Percentiles rank a stretch among this genome's conserved stretches.
phyloP scores from a whole-genome alignment of 164 flowering plant species.

The Dillenia suffruticosa region DNA sequence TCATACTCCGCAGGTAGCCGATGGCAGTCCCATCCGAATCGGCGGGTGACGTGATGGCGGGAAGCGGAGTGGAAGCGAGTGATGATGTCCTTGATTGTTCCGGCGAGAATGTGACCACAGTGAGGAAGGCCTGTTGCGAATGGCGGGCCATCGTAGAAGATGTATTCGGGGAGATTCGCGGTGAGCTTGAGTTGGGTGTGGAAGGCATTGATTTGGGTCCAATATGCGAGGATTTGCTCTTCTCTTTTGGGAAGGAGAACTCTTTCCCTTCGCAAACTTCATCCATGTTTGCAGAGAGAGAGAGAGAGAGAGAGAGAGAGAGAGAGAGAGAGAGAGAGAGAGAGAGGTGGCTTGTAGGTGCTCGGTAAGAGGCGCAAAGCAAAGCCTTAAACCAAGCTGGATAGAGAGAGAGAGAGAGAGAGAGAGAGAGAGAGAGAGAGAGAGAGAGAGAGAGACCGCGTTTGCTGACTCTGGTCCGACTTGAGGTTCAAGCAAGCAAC shows the following conservation, averaged over 20 bases:
- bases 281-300: constrained; percentile 61
- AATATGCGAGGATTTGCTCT: constrained; percentile 44
- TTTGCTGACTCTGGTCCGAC: too few species aligned
- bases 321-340: too few species aligned
- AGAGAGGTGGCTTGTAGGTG: too few species aligned
- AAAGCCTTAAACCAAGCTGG: too few species aligned
- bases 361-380: too few species aligned
- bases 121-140: constrained; percentile 98
- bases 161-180: constrained; percentile 58
- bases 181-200: constrained; percentile 66
- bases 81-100: constrained; percentile 95
- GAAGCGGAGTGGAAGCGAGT: constrained; percentile 81
- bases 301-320: too few species aligned
- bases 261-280: constrained; percentile 88
- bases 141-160: constrained; percentile 98
- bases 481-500: too few species aligned
- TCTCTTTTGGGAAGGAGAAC: constrained; percentile 79
- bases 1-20: constrained; percentile 89
- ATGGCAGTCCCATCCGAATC: constrained; percentile 99
- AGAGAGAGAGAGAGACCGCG: too few species aligned
- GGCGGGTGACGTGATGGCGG: constrained; percentile 90
- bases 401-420: too few species aligned
- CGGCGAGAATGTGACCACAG: constrained; percentile 95
- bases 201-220: constrained; percentile 76
- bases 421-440: too few species aligned